Conservation (phyloP, 192 early-diverging fungal genomes). For the Lunasporangiospora selenospora region DNA sequence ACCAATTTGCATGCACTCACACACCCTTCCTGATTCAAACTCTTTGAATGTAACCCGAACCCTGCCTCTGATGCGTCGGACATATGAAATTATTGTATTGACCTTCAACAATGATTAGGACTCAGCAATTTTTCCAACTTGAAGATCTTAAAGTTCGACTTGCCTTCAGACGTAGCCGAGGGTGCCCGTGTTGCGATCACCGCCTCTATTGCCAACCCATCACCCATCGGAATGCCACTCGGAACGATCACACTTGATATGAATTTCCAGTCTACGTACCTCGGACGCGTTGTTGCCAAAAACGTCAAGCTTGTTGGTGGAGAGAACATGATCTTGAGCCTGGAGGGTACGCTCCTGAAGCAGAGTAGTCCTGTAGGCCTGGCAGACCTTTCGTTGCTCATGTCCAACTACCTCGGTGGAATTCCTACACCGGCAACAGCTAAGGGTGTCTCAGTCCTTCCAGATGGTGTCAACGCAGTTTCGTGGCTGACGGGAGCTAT, state of each 20-base stretch:
- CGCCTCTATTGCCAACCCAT: slow-evolving; percentile 34
- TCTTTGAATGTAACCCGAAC: no score
- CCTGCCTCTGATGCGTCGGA: no score
- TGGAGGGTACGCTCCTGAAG: slow-evolving; percentile 32
- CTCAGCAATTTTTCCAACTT: slow-evolving; percentile 37
- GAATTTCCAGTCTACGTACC: slow-evolving; percentile 28
- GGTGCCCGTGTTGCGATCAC: slow-evolving; percentile 17
- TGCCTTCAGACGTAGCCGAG: slow-evolving; percentile 21
- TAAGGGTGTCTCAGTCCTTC: slow-evolving; percentile 36
- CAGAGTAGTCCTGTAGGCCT: slow-evolving; percentile 31
- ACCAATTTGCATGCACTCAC: neutral
- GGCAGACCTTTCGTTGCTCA: slow-evolving; percentile 29
- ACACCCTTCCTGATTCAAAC: neutral
- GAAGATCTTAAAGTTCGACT: slow-evolving; percentile 36
- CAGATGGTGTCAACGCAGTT: slow-evolving; percentile 33
- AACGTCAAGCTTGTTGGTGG: slow-evolving; percentile 21
- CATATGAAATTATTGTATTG: no score
- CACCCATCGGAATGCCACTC: slow-evolving; percentile 33
- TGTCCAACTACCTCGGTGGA: slow-evolving; percentile 37
- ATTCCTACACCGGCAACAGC: slow-evolving; percentile 20
- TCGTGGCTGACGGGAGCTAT: slow-evolving; percentile 29
- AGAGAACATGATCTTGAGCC: slow-evolving; percentile 26
- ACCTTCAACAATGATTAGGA: no score
- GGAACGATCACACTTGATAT: slow-evolving; percentile 43
- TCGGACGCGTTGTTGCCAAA: slow-evolving; percentile 38